A percentile compares a stretch with the other conserved stretches of the same genome.
phyloP scores from a whole-genome alignment of 1,284 basidiomycete genomes.

The Trametes hirsuta region DNA sequence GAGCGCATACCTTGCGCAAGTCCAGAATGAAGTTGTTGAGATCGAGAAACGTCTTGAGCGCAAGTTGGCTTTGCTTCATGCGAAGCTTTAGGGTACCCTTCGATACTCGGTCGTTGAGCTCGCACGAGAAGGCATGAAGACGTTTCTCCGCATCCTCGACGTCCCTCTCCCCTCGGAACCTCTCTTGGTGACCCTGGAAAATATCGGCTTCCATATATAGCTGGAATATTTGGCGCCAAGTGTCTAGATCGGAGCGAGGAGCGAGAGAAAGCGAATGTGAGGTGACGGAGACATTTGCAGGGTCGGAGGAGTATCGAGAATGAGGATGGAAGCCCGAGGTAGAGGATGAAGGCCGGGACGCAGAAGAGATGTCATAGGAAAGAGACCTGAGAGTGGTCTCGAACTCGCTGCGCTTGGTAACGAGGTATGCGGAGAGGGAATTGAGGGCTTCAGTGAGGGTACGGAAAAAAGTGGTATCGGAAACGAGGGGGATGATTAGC shows the following conservation, averaged over 20 bases:
- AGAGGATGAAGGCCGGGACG: constrained; percentile 62
- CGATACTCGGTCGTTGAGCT: constrained; percentile 65
- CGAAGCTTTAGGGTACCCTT: constrained; percentile 63
- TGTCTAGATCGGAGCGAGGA: constrained; percentile 76
- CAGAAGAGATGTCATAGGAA: constrained; percentile 59
- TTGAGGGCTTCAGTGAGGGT: constrained; percentile 76
- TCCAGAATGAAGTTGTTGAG: constrained; percentile 85
- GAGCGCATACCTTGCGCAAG: constrained; percentile 70
- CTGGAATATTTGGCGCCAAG: constrained; percentile 91
- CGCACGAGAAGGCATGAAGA: constrained; percentile 71
- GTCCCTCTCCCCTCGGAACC: constrained; percentile 73
- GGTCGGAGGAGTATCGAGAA: constrained; percentile 47
- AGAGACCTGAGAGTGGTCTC: constrained; percentile 62
- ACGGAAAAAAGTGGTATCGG: constrained; percentile 85
- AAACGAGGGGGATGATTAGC: constrained; percentile 79
- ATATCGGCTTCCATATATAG: constrained; percentile 89
- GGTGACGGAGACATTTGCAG: constrained; percentile 34
- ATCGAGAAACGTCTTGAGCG: constrained; percentile 79
- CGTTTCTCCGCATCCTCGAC: constrained; percentile 77
- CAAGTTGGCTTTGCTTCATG: constrained; percentile 63
- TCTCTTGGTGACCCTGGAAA: constrained; percentile 82
- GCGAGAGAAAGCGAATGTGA: constrained; percentile 21
- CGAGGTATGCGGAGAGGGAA: constrained; percentile 69
- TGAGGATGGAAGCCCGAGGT: constrained; percentile 49
- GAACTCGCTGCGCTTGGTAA: constrained; percentile 67